These are phyloP conservation scores for Exophiala calicioides DNA, from an alignment of 2,329 filamentous ascomycete genomes.

Conservation along the genomic window DNA sequence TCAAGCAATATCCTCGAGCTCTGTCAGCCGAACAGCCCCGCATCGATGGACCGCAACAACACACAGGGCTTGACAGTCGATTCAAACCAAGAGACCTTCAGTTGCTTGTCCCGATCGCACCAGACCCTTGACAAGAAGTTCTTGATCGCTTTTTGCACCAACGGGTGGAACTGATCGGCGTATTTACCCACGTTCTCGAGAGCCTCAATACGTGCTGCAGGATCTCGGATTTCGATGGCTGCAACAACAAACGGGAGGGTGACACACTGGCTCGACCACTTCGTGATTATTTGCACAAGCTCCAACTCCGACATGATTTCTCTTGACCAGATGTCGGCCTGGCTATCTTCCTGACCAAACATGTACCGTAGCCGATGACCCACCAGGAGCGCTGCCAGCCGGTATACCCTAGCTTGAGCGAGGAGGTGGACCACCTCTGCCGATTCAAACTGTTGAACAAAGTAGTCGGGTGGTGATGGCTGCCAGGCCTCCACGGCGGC, in stretches of 20 bases:
- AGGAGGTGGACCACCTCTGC: conserved; percentile 17
- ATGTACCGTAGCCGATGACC: conserved; percentile 8
- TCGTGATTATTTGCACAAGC: conserved; percentile 5
- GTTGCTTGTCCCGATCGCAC: conserved; percentile 11
- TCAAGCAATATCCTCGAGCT: too few relatives aligned
- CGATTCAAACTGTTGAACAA: conserved; percentile 9
- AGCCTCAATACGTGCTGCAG: conserved; percentile 2
- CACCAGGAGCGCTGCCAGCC: conserved; percentile 14
- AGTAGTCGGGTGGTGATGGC: conserved; percentile 6
- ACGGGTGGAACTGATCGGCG: conserved; percentile 15
- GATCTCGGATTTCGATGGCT: conserved; percentile 15
- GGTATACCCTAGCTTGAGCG: conserved; percentile 16
- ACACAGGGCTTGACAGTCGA: conserved; percentile 15
- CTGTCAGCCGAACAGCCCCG: too few relatives aligned
- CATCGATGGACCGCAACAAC: neutral
- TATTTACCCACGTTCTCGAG: conserved; percentile 13
- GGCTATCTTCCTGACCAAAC: conserved; percentile 13
- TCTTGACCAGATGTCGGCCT: conserved; percentile 13
- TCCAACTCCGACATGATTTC: conserved; percentile 16
- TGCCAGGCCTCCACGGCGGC: conserved; percentile 11
- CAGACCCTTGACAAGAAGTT: conserved; percentile 14
- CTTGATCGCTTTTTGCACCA: conserved; percentile 14
- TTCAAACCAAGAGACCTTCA: conserved; percentile 16
- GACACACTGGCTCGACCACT: conserved; percentile 8
- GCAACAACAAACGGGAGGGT: conserved; percentile 16